Evolutionary conservation across 2,329 filamentous ascomycete genomes (phyloP).

Genomic region (Grosmannia penicillata): DNA sequence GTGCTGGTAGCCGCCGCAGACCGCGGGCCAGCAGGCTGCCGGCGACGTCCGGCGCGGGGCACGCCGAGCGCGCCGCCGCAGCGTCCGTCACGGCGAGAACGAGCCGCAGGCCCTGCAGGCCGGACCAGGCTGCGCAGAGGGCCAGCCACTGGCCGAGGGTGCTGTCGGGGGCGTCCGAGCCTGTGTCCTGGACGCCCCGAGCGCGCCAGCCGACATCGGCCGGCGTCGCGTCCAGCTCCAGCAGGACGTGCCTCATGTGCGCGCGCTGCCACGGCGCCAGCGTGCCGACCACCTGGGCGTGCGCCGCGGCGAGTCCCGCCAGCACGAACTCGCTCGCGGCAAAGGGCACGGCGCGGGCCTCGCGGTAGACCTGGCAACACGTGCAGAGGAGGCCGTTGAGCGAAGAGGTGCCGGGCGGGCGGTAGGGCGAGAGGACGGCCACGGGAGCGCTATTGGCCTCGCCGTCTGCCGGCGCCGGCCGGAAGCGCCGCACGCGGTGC

Average conservation of each 20-base stretch:
- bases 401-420: conserved; percentile 21
- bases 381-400: conserved; percentile 24
- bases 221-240: conserved; percentile 28
- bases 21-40: too few species aligned
- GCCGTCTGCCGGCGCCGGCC: not conserved
- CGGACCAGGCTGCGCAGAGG: conserved; percentile 21
- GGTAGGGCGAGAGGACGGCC: conserved; percentile 16
- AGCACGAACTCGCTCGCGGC: conserved; percentile 30
- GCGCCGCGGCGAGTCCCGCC: conserved; percentile 25
- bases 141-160: conserved; percentile 16
- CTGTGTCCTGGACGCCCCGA: not conserved
- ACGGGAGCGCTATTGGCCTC: not conserved
- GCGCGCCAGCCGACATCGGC: conserved; percentile 18
- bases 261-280: conserved; percentile 26
- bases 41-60: too few species aligned
- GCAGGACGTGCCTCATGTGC: conserved; percentile 22
- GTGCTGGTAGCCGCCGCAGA: too few species aligned
- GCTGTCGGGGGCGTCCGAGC: conserved; percentile 6
- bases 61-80: not conserved
- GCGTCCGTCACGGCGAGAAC: conserved; percentile 16
- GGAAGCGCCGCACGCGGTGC: too few species aligned
- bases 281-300: conserved; percentile 15
- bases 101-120: conserved; percentile 24
- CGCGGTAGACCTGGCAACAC: conserved; percentile 26
- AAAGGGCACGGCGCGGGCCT: conserved; percentile 25